Evolutionary conservation across 2,329 filamentous ascomycete genomes (phyloP).

Genomic region (Pyricularia grisea): DNA sequence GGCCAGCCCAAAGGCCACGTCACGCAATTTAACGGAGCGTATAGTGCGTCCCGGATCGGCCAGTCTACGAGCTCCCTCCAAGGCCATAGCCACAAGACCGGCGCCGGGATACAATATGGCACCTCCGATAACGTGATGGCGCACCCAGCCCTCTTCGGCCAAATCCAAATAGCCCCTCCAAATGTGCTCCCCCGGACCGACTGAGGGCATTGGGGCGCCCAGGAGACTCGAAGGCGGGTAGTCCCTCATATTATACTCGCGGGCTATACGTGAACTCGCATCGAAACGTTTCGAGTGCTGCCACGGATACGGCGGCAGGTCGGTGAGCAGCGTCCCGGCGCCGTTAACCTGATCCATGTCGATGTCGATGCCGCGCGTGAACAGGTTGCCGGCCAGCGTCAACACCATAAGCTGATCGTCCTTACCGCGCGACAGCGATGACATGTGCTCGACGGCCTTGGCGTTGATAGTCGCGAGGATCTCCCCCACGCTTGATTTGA

Average conservation of each 20-base stretch:
- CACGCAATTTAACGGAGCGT: constrained; percentile 7
- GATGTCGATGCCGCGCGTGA: background rate
- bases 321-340: constrained; percentile 24
- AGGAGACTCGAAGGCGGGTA: background rate
- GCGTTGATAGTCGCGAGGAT: constrained; percentile 6
- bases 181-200: background rate
- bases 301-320: constrained; percentile 38
- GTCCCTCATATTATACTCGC: constrained; percentile 14
- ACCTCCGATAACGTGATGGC: constrained; percentile 15
- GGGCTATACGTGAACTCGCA: constrained; percentile 16
- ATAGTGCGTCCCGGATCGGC: constrained; percentile 11
- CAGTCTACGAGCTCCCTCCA: constrained; percentile 13
- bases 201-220: background rate
- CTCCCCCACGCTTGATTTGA: constrained; percentile 16
- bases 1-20: constrained; percentile 20
- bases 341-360: constrained; percentile 12
- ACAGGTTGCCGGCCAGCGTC: constrained; percentile 9
- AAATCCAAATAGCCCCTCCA: constrained; percentile 18
- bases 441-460: constrained; percentile 7
- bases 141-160: constrained; percentile 20
- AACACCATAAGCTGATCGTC: constrained; percentile 7
- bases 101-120: constrained; percentile 9
- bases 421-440: constrained; percentile 9
- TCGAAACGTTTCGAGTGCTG: constrained; percentile 31
- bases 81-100: constrained; percentile 4